These are phyloP conservation scores for Anisodus tanguticus DNA, from an alignment of 257 asterid species.

Conservation along the genomic window DNA sequence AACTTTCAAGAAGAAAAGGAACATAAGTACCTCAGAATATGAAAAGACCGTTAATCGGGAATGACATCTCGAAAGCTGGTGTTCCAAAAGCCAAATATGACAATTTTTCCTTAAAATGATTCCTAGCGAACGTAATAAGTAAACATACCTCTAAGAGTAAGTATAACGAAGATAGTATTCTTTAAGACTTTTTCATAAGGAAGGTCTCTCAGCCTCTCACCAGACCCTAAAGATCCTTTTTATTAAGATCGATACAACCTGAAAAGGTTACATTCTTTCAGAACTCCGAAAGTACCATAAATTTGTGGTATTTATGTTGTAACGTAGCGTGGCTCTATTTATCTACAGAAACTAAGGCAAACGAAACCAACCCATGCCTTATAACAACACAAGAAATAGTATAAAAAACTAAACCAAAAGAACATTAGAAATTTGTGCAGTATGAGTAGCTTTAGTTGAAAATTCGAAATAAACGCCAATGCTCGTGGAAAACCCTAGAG, in stretches of 20 bases:
- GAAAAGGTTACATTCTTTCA: not conserved
- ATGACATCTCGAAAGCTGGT: not conserved
- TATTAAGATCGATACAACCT: not conserved
- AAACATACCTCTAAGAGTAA: not conserved
- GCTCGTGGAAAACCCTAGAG: not conserved
- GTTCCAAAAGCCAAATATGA: not conserved
- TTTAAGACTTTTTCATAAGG: not conserved
- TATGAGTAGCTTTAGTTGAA: not conserved
- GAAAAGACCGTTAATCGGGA: not conserved
- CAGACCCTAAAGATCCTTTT: constrained; percentile 16
- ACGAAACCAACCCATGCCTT: not conserved
- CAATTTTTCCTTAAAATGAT: not conserved
- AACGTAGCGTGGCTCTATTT: not conserved
- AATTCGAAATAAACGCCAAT: not conserved
- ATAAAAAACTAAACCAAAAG: not conserved
- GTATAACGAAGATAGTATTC: not conserved
- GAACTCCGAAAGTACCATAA: not conserved
- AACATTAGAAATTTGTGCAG: not conserved
- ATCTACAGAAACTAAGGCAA: constrained; percentile 13
- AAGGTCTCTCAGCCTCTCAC: not conserved
- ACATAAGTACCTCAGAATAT: not conserved
- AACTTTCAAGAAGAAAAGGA: not conserved
- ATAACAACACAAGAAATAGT: not conserved
- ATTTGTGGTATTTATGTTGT: constrained; percentile 4
- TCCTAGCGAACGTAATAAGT: not conserved